Base-by-base conservation (phyloP, 257 asterid genomes). In the Rauvolfia tetraphylla region DNA sequence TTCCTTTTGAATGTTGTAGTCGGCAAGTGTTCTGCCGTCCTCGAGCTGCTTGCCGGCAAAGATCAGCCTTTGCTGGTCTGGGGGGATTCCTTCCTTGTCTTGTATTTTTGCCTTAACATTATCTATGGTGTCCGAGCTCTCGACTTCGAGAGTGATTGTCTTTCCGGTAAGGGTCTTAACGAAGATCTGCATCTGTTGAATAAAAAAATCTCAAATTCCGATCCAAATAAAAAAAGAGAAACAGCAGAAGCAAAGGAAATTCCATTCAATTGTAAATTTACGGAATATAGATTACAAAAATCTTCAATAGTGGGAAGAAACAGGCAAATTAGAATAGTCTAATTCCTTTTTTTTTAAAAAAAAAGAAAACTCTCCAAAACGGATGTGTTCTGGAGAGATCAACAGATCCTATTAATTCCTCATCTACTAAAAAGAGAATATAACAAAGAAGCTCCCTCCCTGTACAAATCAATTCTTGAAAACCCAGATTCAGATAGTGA, bases 141-240 rank as follows among this genome's bases (percentile, higher is more conserved):
- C 86, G 0, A 86, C 86, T 59, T 84, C 88, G 0, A 84, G 77
- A 22, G 87, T 85, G 7, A 89, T 89, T 0, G 94, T 89, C 69
- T 89, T 86, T 0, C 93, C 92, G 0, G 91, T 90, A 0, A 90
- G 70, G 2, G 96, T 90, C 59, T 88, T 90, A 0, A 90, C 96
- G 0, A 89, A 89, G 75, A 89, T 89, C 79, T 89, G 94, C 94
- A 89, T 88, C 89, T 87, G 89, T 68, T 57, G 8, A 13, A 10
- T 11, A 25, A 17, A 18, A 57, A 69, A 4, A 29, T 3, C 31
- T 20, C 56, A 63, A 27, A 46, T 7, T 23, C 46, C 68, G 23
- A 46, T 46, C 17, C 1, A 46, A 10, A 10, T 1, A 7, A 9
- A 5, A 0, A 46, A 13, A 51, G 8, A 51, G 22, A 18, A 51